Percentiles rank a stretch among this genome's conserved stretches.
These are phyloP conservation scores for Phellinidium pouzarii DNA, from an alignment of 1,284 basidiomycete genomes.

Conservation along the genomic window DNA sequence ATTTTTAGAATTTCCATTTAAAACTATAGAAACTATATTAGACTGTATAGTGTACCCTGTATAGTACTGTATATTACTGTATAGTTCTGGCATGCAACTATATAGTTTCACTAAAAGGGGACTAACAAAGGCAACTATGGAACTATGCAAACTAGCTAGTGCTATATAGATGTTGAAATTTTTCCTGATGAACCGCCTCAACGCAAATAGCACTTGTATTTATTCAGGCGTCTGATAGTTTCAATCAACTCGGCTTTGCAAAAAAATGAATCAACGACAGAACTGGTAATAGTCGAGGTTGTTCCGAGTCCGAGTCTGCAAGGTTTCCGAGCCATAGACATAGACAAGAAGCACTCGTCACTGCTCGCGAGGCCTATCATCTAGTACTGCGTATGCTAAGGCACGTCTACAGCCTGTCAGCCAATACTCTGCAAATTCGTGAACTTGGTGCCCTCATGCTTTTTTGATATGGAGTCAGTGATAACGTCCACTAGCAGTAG, in stretches of 20 bases:
- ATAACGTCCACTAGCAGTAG: slow-evolving; percentile 40
- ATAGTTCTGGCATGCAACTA: too few relatives aligned
- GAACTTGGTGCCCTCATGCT: not conserved
- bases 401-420: not conserved
- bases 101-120: too few relatives aligned
- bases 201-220: too few relatives aligned
- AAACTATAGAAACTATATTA: too few relatives aligned
- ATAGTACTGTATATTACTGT: too few relatives aligned
- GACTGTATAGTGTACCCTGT: too few relatives aligned
- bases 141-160: too few relatives aligned
- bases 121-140: too few relatives aligned
- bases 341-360: slow-evolving; percentile 38
- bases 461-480: not conserved
- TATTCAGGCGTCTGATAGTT: not conserved
- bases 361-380: not conserved
- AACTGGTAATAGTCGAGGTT: slow-evolving; percentile 61
- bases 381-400: not conserved
- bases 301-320: too few relatives aligned
- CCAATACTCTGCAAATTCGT: not conserved
- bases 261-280: slow-evolving; percentile 63
- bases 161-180: too few relatives aligned
- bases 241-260: not conserved
- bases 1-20: too few relatives aligned
- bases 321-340: slow-evolving; percentile 77
- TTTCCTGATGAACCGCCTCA: too few relatives aligned